Percentiles rank a stretch among this genome's conserved stretches.
phyloP scores from a whole-genome alignment of 257 asterid species.

The Lithospermum erythrorhizon region DNA sequence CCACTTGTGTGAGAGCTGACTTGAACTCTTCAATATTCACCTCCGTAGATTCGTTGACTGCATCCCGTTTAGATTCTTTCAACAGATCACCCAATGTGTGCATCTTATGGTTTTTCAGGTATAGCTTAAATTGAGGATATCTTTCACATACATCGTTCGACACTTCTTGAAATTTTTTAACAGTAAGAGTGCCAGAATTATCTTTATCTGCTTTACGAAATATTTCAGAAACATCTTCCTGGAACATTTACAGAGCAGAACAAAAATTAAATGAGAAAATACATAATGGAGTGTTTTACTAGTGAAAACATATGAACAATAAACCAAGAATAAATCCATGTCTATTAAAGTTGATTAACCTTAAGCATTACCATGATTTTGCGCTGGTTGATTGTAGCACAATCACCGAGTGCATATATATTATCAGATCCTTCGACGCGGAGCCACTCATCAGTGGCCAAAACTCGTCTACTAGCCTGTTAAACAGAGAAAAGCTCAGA shows the following conservation, averaged over 20 bases:
- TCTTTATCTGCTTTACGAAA: slow-evolving; percentile 78
- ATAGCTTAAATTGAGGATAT: slow-evolving; percentile 82
- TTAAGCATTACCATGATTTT: slow-evolving; percentile 51
- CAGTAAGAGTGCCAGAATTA: slow-evolving; percentile 64
- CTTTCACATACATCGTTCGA: slow-evolving; percentile 64
- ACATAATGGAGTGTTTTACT: background rate
- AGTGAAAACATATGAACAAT: too few relatives aligned
- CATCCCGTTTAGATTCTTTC: slow-evolving; percentile 45
- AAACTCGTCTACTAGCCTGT: slow-evolving; percentile 60
- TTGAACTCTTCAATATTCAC: slow-evolving; percentile 75
- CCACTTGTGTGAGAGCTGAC: slow-evolving; percentile 58
- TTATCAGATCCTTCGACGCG: slow-evolving; percentile 66
- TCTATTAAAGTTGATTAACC: too few relatives aligned
- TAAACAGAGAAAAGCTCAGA: background rate
- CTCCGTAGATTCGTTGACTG: slow-evolving; percentile 19
- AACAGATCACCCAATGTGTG: slow-evolving; percentile 41
- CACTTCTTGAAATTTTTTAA: slow-evolving; percentile 76
- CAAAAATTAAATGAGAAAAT: background rate
- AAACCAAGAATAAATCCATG: too few relatives aligned
- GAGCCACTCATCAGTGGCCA: slow-evolving; percentile 89
- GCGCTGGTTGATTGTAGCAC: slow-evolving; percentile 70
- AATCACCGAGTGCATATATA: slow-evolving; percentile 90
- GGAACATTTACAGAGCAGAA: slow-evolving; percentile 6
- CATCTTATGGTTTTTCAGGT: slow-evolving; percentile 56
- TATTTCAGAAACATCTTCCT: slow-evolving; percentile 78